Base-by-base conservation (phyloP, 805 yeast genomes). In the Ogataea siamensis region DNA sequence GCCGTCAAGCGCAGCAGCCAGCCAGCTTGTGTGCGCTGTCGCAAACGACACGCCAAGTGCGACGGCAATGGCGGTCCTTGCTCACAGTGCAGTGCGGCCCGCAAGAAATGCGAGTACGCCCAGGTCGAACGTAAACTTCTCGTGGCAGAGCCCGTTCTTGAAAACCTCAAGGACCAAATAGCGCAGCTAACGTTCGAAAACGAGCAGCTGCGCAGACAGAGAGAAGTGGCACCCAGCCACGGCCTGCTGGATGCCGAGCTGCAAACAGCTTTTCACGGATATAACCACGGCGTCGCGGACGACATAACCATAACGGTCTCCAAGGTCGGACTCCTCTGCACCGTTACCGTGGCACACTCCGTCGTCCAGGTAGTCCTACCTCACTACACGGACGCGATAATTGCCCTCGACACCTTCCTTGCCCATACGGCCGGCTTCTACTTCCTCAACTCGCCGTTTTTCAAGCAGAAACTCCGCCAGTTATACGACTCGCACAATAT, bases 361-460 rank as follows among this genome's bases (percentile, higher is more conserved):
- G n/a, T 19, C 5, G 79, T 78, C 13, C 74, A 78, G 44, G 76
- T 80, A 53, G 69, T 80, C 1, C 61, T 82, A 14, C 89, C 88
- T 1, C 71, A 80, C 2, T 80, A 79, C 45, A 71, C 81, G 0
- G 78, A 80, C 53, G 86, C 88, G 5, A 70, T 78, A 68, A 55
- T 76, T 8, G 59, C 80, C 30, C 78, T 81, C 2, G 87, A 82
- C 49, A 78, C 83, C 0, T 82, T 82, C 46, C 71, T 81, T 38
- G 76, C 78, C 37, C 81, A 80, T 55, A 81, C 80, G 47, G 87
- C 80, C 53, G 88, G 86, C 1, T 78, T 81, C 52, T 82, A 82
- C 62, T 82, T 81, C 53, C 80, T 82, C 64, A 82, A 82, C 50
- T 87, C 81, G 54, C 88, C 88, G 1, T 51, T 80, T 12, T 78